phyloP scores from a whole-genome alignment of 2,329 filamentous ascomycete genomes.

The Pseudogymnoascus sp. region DNA sequence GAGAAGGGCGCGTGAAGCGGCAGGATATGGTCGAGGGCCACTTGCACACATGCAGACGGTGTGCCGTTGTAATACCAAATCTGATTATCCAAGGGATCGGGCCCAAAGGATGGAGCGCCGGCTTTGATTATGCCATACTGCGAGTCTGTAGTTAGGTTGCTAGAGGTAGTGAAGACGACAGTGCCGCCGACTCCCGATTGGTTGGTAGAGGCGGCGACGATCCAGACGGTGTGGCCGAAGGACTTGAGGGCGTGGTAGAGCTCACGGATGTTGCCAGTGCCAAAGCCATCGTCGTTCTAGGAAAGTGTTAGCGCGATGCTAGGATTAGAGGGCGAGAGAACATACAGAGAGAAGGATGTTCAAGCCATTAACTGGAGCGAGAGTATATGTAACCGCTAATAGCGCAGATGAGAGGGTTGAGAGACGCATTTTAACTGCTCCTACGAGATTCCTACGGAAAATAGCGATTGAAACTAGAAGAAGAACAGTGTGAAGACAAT shows the following conservation, averaged over 20 bases:
- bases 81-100: conserved; percentile 43
- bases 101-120: conserved; percentile 42
- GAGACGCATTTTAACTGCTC: conserved; percentile 3
- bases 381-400: neutral
- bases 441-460: neutral
- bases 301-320: neutral
- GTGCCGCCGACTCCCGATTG: conserved; percentile 41
- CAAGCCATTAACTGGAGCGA: conserved; percentile 15
- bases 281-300: conserved; percentile 36
- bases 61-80: conserved; percentile 58
- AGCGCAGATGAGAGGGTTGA: neutral
- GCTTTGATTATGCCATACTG: conserved; percentile 41
- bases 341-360: conserved; percentile 19
- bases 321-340: neutral
- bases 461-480: too few relatives aligned
- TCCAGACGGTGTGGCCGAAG: conserved; percentile 34
- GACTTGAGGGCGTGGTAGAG: conserved; percentile 34
- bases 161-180: conserved; percentile 36
- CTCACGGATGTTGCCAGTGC: conserved; percentile 35
- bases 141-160: conserved; percentile 35
- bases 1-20: conserved; percentile 41
- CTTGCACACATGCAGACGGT: conserved; percentile 47
- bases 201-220: conserved; percentile 37
- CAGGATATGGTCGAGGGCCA: conserved; percentile 50
- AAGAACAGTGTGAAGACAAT: too few relatives aligned